phyloP scores from a whole-genome alignment of 192 early-diverging fungal species.

The Dimargaris xerosporica region DNA sequence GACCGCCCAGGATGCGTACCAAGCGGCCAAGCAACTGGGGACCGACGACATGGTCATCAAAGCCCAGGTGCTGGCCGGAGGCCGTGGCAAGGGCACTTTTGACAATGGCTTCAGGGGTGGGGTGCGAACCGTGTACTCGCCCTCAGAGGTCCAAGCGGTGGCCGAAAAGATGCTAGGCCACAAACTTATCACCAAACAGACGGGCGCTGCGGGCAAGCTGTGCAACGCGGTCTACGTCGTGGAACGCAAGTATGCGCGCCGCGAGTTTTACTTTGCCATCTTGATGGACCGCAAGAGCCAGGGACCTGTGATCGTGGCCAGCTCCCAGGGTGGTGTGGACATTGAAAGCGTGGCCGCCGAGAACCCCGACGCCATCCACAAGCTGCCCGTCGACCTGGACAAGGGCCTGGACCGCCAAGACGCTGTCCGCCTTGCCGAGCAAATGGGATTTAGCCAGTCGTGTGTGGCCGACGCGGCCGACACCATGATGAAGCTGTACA shows the following conservation, averaged over 20 bases:
- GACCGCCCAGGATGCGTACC: conserved; percentile 73
- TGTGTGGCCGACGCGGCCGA: conserved; percentile 74
- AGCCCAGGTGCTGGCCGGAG: conserved; percentile 92
- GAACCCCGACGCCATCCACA: conserved; percentile 91
- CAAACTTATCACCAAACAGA: conserved; percentile 98
- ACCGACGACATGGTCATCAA: conserved; percentile 62
- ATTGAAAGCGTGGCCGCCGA: conserved; percentile 92
- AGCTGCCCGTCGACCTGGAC: conserved; percentile 80
- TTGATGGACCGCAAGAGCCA: conserved; percentile 89
- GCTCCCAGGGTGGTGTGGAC: conserved; percentile 95
- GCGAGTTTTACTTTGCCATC: conserved; percentile 99
- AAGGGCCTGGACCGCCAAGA: conserved; percentile 58
- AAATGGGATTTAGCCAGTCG: conserved; percentile 79
- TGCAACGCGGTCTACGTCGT: conserved; percentile 92
- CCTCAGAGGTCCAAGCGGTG: conserved; percentile 72
- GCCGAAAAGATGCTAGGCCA: conserved; percentile 93
- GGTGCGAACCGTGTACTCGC: conserved; percentile 46
- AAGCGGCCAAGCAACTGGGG: conserved; percentile 69
- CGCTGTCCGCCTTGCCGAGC: conserved; percentile 60
- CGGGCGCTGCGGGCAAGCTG: conserved; percentile 80
- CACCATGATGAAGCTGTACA: conserved; percentile 85
- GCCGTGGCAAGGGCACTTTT: conserved; percentile 96
- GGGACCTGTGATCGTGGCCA: conserved; percentile 92
- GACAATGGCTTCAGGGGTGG: conserved; percentile 93
- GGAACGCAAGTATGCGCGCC: conserved; percentile 91